These are phyloP conservation scores for Cornus florida DNA, from an alignment of 148 eudicot genomes.

Conservation along the genomic window DNA sequence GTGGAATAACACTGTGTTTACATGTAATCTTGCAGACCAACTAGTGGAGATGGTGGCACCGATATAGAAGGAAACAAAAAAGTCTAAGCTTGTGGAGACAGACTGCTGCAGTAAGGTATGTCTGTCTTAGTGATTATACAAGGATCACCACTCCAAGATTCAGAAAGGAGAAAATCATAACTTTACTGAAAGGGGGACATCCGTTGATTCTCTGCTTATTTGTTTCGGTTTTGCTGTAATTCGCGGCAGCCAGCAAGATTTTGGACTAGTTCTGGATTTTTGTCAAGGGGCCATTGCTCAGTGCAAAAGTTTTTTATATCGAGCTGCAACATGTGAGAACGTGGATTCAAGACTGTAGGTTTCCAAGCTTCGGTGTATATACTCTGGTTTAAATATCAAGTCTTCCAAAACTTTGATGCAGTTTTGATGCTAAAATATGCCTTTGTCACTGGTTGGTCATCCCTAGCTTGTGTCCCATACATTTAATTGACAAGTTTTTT, in stretches of 20 bases:
- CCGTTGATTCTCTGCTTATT: neutral
- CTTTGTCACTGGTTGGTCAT: no score
- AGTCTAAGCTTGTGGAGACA: neutral
- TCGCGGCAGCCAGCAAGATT: neutral
- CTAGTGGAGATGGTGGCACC: conserved; percentile 44
- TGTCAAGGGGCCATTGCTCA: neutral
- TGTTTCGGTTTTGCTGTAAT: neutral
- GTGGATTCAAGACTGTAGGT: no score
- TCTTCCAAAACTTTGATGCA: no score
- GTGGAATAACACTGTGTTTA: neutral
- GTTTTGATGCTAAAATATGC: no score
- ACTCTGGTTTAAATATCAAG: no score
- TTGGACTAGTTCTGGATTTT: neutral
- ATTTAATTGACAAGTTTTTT: no score
- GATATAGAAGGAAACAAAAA: conserved; percentile 17
- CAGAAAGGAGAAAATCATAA: neutral
- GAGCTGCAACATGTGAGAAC: no score
- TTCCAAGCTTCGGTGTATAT: no score
- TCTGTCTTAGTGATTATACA: no score
- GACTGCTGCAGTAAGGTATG: neutral
- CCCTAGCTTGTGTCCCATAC: no score
- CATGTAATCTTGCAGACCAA: conserved; percentile 41
- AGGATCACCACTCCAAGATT: neutral
- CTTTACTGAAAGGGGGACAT: neutral
- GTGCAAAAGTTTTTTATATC: no score